Evolutionary conservation across 2,329 filamentous ascomycete genomes (phyloP).

Genomic region (Arthrobotrys iridis): DNA sequence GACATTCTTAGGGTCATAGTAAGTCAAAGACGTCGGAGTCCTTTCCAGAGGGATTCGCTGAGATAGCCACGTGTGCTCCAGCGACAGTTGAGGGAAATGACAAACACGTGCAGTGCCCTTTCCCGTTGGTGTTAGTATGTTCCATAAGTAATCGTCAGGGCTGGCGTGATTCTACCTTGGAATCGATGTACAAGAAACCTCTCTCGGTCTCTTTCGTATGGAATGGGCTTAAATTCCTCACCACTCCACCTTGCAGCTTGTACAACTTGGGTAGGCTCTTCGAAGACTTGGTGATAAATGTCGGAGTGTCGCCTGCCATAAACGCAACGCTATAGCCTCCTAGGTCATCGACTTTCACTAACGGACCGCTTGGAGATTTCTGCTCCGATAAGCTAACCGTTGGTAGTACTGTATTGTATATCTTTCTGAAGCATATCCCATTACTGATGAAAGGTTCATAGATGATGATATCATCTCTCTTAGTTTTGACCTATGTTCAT

Average conservation of each 20-base stretch:
- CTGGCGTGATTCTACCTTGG: constrained; percentile 61
- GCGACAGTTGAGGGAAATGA: constrained; percentile 75
- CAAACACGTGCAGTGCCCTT: constrained; percentile 78
- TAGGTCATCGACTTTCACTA: constrained; percentile 72
- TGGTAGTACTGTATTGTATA: constrained; percentile 50
- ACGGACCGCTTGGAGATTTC: constrained; percentile 65
- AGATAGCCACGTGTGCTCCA: constrained; percentile 80
- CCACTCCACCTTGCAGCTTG: constrained; percentile 73
- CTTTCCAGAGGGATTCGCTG: constrained; percentile 75
- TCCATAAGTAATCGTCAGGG: neutral
- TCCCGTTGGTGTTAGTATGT: neutral
- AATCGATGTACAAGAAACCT: constrained; percentile 85
- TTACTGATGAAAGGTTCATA: constrained; percentile 77
- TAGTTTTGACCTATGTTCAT: constrained; percentile 73
- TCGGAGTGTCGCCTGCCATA: constrained; percentile 79
- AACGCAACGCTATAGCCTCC: constrained; percentile 83
- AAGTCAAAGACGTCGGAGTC: constrained; percentile 77
- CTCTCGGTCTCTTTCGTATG: constrained; percentile 79
- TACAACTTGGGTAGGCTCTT: constrained; percentile 79
- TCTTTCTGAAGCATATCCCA: constrained; percentile 48
- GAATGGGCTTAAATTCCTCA: constrained; percentile 78
- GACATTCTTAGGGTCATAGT: constrained; percentile 77
- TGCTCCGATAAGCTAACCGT: constrained; percentile 57
- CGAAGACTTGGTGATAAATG: constrained; percentile 83
- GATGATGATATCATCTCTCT: constrained; percentile 82